Evolutionary conservation across 2,329 filamentous ascomycete species (phyloP).

Genomic region (Fusarium dlaminii): DNA sequence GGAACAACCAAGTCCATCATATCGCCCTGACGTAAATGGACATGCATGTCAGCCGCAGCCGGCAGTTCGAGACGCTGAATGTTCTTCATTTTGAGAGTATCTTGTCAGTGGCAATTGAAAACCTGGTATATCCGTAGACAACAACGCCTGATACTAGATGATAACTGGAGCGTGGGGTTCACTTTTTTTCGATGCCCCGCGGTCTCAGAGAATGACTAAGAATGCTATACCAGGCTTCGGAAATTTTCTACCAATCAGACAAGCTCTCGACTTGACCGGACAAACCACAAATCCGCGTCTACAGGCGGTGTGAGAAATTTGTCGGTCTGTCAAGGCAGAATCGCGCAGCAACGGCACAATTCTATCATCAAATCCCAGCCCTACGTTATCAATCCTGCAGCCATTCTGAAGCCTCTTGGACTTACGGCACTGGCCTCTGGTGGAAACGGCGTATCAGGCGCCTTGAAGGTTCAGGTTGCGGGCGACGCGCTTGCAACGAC

Average conservation of each 20-base stretch:
- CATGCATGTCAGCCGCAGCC: conserved; percentile 73
- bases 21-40: conserved; percentile 74
- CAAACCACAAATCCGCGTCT: conserved; percentile 35
- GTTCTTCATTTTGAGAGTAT: conserved; percentile 27
- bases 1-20: conserved; percentile 68
- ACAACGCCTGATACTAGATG: not conserved
- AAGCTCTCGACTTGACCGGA: conserved; percentile 8
- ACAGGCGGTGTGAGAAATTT: conserved; percentile 55
- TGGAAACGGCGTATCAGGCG: conserved; percentile 25
- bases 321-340: conserved; percentile 55
- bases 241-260: conserved; percentile 20
- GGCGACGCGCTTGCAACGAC: conserved; percentile 41
- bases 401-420: conserved; percentile 20
- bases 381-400: conserved; percentile 16
- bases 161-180: conserved; percentile 18
- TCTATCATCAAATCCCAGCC: conserved; percentile 39
- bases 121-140: conserved; percentile 1
- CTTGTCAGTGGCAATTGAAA: not conserved
- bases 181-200: conserved; percentile 24
- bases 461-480: conserved; percentile 37
- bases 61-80: conserved; percentile 62
- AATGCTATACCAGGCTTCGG: not conserved
- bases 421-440: conserved; percentile 24
- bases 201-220: conserved; percentile 2
- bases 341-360: conserved; percentile 42